phyloP scores from a whole-genome alignment of 371 early-diverging fungal genomes.

The Mortierella sp. region DNA sequence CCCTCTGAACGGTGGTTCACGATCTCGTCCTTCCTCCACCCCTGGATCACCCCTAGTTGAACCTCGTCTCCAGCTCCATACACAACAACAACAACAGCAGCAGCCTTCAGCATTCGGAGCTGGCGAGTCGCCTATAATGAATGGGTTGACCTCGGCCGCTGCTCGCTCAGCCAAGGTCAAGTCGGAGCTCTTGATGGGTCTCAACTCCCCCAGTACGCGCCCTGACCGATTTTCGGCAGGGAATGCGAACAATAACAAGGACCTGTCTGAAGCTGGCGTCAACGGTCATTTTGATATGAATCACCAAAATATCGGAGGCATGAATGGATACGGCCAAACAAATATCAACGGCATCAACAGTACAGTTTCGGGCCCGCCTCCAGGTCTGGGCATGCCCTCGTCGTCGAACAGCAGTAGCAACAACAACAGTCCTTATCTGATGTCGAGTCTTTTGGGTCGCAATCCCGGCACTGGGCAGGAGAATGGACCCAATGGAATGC shows the following conservation, averaged over 20 bases:
- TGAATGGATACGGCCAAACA: conserved; percentile 22
- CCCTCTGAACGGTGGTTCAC: conserved; percentile 31
- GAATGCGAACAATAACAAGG: conserved; percentile 2
- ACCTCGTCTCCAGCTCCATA: conserved; percentile 16
- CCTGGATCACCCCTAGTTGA: conserved; percentile 41
- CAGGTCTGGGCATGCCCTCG: conserved; percentile 38
- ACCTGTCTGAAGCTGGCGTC: neutral
- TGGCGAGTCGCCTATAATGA: conserved; percentile 18
- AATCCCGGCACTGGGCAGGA: conserved; percentile 1
- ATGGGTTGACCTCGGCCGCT: conserved; percentile 14
- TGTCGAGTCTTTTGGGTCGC: conserved; percentile 27
- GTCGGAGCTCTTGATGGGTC: conserved; percentile 31
- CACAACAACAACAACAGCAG: conserved; percentile 23
- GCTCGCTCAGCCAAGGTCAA: conserved; percentile 38
- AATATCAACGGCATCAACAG: neutral
- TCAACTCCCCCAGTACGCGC: conserved; percentile 20
- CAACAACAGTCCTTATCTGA: conserved; percentile 23
- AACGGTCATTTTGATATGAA: conserved; percentile 2
- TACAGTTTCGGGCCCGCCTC: conserved; percentile 34
- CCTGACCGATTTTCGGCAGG: conserved; percentile 21
- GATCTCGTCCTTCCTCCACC: conserved; percentile 43
- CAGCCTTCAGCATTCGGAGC: conserved; percentile 9
- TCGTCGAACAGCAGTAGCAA: conserved; percentile 13
- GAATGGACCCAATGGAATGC: conserved; percentile 5
- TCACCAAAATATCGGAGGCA: neutral